Evolutionary conservation across 129 eudicot genomes (phyloP).

Genomic region (Oenanthe sinensis): DNA sequence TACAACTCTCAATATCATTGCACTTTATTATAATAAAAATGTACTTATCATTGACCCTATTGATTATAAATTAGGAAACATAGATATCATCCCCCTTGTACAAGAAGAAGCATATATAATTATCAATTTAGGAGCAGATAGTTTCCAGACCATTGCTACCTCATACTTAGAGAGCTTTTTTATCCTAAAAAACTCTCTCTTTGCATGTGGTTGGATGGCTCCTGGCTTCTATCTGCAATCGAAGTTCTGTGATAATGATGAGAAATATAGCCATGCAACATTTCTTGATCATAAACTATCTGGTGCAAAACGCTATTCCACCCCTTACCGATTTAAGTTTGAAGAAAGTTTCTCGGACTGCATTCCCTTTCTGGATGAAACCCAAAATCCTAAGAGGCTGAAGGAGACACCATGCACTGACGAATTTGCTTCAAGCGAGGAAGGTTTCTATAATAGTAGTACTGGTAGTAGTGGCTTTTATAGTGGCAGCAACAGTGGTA

Average conservation of each 20-base stretch:
- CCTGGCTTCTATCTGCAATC: conserved; percentile 12
- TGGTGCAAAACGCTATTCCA: not conserved
- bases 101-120: conserved; percentile 12
- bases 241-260: not conserved
- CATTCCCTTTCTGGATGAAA: not conserved
- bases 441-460: not conserved
- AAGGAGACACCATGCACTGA: conserved; percentile 6
- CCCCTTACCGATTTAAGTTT: not conserved
- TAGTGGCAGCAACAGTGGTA: conserved; percentile 7
- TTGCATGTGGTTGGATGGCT: conserved; percentile 10
- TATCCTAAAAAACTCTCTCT: not conserved
- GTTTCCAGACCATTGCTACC: conserved; percentile 11
- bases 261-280: not conserved
- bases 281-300: conserved; percentile 9
- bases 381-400: not conserved
- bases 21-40: not conserved
- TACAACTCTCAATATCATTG: conserved; percentile 14
- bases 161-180: not conserved
- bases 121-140: not conserved
- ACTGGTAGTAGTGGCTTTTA: not conserved
- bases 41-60: not conserved
- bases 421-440: not conserved
- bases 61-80: not conserved
- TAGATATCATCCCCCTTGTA: conserved; percentile 7
- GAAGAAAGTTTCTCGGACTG: not conserved